Base-by-base conservation (phyloP, 768 basidiomycete genomes). In the Piloderma croceum region DNA sequence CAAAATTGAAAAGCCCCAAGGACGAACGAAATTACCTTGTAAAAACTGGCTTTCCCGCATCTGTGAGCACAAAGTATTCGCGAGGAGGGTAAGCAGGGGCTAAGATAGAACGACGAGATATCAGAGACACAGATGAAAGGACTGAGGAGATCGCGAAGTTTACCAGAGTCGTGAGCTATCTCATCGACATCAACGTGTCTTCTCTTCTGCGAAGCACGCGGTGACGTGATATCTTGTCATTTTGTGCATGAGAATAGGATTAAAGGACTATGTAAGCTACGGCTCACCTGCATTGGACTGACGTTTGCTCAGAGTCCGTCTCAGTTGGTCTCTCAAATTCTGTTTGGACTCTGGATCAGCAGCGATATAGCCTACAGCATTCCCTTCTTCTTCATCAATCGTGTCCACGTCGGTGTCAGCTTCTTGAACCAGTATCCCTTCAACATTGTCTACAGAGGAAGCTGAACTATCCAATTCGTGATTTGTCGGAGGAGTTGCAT, bases 21-120 rank as follows among this genome's bases (percentile, higher is more conserved):
- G n/a, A n/a, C n/a, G n/a, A n/a, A n/a, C n/a, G n/a, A n/a, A n/a
- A 68, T 44, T 59, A 87, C 92, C 88, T 90, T 31, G 80, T 72
- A 55, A 88, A 99, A 9, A 99, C 92, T n/a, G 93, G 93, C 61
- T 99, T 98, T 21, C 96, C 96, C 22, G 96, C 96, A 46, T 93
- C 81, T 0, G 93, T 97, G 15, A 98, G 72, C 12, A 97, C 77
- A 55, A 88, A 96, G 60, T 97, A 99, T 56, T 90, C 79, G 38
- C 92, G 73, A 18, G 75, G 77, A 38, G 70, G 65, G 52, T 61
- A 63, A 11, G 45, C 46, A n/a, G 58, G 46, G 32, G 33, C 50
- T 52, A 17, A 23, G 25, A n/a, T n/a, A n/a, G n/a, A n/a, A n/a
- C n/a, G n/a, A n/a, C n/a, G n/a, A n/a, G n/a, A n/a, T n/a, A n/a